Evolutionary conservation across 2,329 filamentous ascomycete genomes (phyloP), one percentile per base, ranked within the genome.

Genomic region (Akanthomyces dipterigenus): DNA sequence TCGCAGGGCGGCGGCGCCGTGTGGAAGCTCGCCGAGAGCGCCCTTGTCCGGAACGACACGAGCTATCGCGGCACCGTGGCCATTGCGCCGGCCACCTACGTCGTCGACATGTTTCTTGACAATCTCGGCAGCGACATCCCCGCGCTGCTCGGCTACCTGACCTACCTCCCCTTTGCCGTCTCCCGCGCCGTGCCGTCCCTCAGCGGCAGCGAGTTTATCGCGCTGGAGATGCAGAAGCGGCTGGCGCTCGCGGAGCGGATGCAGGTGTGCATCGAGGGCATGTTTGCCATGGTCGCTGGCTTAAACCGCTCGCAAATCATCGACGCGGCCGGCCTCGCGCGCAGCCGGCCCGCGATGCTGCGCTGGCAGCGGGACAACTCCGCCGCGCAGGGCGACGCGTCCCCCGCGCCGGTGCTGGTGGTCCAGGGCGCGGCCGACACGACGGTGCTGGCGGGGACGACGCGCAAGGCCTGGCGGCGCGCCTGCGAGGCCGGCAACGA

Each of bases 1-100:
- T 67, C 64, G 6, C 64, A 67, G 38, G 65, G 65, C 50, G 65
- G 63, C 36, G 65, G 64, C 26, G 62, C 65, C 11, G 65, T 58
- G 22, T 66, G 65, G 65, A 65, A 65, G 48, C 63, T 66, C 12
- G 62, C 63, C 22, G 63, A 64, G 62, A 63, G 63, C 58, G 20
- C 51, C 2, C 18, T 48, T 14, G 63, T 64, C 1, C 11, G 16
- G 5, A 45, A 61, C 16, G 61, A 62, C 28, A 34, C n/a, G 1
- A 24, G 3, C n/a, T 64, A 64, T 26, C 31, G 60, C 20, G 63
- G 63, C 6, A 64, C 63, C 4, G 62, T 64, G 31, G 62, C 63
- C 18, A 46, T 64, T 5, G 62, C 58, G 50, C 63, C 63, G 28
- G 62, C 59, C 26, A 64, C 63, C 2, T 62, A 64, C 28, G 48